Percentiles rank a stretch among this genome's conserved stretches.
These are phyloP conservation scores for Trichomonascus vanleenenianus DNA, from an alignment of 805 yeast species.

Conservation along the genomic window DNA sequence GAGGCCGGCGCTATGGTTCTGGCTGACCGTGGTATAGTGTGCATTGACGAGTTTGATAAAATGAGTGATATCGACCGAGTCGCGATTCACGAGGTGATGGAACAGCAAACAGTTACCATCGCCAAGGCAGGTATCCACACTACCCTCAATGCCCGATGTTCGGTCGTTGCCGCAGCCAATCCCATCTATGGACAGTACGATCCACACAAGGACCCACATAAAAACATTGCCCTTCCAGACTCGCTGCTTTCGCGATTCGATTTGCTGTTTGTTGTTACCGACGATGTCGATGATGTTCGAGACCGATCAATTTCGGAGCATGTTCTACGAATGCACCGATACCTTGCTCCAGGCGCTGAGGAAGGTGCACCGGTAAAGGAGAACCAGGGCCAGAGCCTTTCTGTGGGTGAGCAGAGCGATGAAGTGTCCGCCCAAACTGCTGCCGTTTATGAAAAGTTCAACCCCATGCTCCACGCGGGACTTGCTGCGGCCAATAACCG, in stretches of 20 bases:
- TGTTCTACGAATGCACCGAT: conserved; percentile 89
- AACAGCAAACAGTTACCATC: conserved; percentile 96
- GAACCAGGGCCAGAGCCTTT: conserved; percentile 55
- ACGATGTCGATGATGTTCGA: conserved; percentile 77
- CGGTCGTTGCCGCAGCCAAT: conserved; percentile 96
- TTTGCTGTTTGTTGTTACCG: conserved; percentile 89
- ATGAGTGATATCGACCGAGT: conserved; percentile 96
- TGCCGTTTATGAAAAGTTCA: conserved; percentile 72
- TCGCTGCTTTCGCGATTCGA: conserved; percentile 95
- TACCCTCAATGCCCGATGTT: conserved; percentile 90
- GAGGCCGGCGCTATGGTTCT: conserved; percentile 99
- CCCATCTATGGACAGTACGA: conserved; percentile 97
- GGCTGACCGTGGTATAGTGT: conserved; percentile 94
- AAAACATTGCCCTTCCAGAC: conserved; percentile 94
- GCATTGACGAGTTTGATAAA: conserved; percentile 98
- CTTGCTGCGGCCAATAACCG: conserved; percentile 37
- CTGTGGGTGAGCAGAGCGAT: conserved; percentile 64
- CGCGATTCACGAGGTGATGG: conserved; percentile 99
- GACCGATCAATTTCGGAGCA: conserved; percentile 91
- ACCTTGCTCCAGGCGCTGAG: conserved; percentile 72
- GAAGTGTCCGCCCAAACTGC: conserved; percentile 40
- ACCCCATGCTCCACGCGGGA: conserved; percentile 77
- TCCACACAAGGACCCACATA: conserved; percentile 91
- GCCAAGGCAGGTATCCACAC: conserved; percentile 98
- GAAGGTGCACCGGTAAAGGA: conserved; percentile 95